Evolutionary conservation across 2,329 filamentous ascomycete genomes (phyloP), one percentile per base, ranked within the genome.

Genomic region (Pleomassaria siparia): DNA sequence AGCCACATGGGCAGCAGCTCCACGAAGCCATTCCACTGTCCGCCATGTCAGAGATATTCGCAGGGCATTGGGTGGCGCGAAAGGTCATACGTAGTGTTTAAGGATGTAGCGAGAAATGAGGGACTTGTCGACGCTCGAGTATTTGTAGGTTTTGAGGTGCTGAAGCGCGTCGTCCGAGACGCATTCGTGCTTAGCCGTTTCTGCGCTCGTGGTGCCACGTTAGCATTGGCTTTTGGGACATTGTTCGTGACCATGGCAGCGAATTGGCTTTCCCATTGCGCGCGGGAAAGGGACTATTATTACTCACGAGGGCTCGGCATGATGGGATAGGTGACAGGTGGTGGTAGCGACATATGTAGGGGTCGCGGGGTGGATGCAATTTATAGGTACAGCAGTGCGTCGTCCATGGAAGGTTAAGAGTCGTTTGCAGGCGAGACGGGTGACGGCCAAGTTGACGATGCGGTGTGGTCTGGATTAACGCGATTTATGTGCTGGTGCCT

Each of bases 51-150:
- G 66, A 46, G 30, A 6, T 20, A 18, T 21, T 32, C 29, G 44
- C 43, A 16, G 42, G 26, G 25, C 35, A 18, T 24, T 28, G 39
- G 28, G 28, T 18, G 32, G 16, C 46, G 37, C 36, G 30, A 30
- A 49, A 40, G 49, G 26, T 75, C 87, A 71, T 87, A 97, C 94
- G 77, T 96, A 99, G 68, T 95, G 92, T 60, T 87, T 88, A 42
- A 99, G 81, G 67, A 99, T 89, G 73, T 97, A 95, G 72, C 91
- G 83, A 47, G 94, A 97, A 50, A 96, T 84, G 53, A 88, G 87
- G 42, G 91, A 96, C 74, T 96, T 92, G 79, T 99, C 94, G 72
- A 99, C 91, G 64, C 88, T 89, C 61, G 91, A 95, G 74, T 99
- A 99, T 70, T 96, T 95, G 84, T 99, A 99, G 50, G 87, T 86